A percentile compares a stretch with the other conserved stretches of the same genome.
phyloP scores from a whole-genome alignment of 2,329 filamentous ascomycete species.

The Penicillium sp. region DNA sequence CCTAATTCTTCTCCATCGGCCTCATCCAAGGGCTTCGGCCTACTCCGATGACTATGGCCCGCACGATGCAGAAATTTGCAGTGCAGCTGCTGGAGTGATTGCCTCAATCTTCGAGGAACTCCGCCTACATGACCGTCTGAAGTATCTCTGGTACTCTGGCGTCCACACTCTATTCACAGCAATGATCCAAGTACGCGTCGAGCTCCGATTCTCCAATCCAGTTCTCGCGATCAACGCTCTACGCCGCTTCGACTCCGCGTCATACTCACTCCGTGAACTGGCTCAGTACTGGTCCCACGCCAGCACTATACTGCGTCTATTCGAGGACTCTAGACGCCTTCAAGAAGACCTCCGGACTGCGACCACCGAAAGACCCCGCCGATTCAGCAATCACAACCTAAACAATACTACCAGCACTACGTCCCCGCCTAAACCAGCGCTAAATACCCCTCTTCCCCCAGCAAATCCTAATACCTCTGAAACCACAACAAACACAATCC shows the following conservation, averaged over 20 bases:
- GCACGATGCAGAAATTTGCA: conserved; percentile 53
- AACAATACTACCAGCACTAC: conserved; percentile 10
- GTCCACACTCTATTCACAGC: conserved; percentile 52
- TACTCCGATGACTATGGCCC: conserved; percentile 52
- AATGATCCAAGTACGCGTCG: conserved; percentile 53
- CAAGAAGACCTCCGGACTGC: conserved; percentile 47
- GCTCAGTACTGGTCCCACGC: conserved; percentile 51
- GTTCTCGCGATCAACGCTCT: conserved; percentile 52
- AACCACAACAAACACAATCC: conserved; percentile 25
- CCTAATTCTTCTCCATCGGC: conserved; percentile 51
- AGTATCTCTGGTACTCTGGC: conserved; percentile 50
- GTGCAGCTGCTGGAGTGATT: conserved; percentile 50
- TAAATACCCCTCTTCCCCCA: neutral
- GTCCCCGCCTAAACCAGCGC: neutral
- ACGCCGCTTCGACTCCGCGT: conserved; percentile 49
- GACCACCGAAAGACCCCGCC: conserved; percentile 38
- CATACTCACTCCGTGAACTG: conserved; percentile 47
- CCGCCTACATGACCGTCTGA: conserved; percentile 46
- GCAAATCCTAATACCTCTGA: conserved; percentile 15
- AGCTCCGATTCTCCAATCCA: conserved; percentile 52
- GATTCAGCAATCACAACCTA: conserved; percentile 27
- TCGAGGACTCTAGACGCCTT: conserved; percentile 49
- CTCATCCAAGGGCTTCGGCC: conserved; percentile 48
- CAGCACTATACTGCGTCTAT: conserved; percentile 48
- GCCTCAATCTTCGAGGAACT: conserved; percentile 52